phyloP scores from a whole-genome alignment of 1,139 yeast genomes.

The Yamadazyma jaroonii region DNA sequence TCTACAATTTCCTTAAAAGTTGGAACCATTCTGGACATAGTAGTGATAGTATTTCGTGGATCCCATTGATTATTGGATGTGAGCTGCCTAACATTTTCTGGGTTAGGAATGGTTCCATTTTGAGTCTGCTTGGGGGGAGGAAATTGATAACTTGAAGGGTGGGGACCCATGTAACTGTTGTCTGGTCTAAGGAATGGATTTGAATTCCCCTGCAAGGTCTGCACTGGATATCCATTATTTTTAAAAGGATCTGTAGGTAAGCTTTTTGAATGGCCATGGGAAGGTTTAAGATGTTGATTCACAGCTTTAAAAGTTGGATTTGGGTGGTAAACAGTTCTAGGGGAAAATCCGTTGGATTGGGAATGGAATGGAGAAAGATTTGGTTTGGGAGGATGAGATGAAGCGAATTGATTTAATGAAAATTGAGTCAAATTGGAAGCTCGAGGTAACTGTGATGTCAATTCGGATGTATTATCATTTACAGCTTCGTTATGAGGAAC shows the following conservation, averaged over 20 bases:
- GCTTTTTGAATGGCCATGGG: slow-evolving; percentile 5
- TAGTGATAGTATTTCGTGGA: slow-evolving; percentile 1
- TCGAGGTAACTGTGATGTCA: background rate
- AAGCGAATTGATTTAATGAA: no score
- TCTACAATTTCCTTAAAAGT: slow-evolving; percentile 2
- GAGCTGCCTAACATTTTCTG: no score
- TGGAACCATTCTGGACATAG: slow-evolving; percentile 2
- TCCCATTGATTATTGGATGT: no score
- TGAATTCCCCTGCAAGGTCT: no score
- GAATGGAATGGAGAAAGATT: background rate
- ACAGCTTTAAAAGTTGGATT: background rate
- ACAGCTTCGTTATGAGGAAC: slow-evolving; percentile 1
- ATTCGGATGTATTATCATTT: no score
- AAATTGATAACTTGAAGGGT: background rate
- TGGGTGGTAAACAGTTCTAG: background rate
- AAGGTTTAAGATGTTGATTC: background rate
- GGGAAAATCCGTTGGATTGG: background rate
- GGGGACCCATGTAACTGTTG: background rate
- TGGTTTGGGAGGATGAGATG: background rate
- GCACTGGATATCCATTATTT: no score
- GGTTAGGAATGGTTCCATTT: no score
- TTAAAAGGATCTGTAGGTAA: slow-evolving; percentile 1
- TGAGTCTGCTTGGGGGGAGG: background rate
- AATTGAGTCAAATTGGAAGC: background rate
- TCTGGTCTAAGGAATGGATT: no score